Base-by-base conservation (phyloP, 768 basidiomycete genomes). In the Mycena leptocephala region DNA sequence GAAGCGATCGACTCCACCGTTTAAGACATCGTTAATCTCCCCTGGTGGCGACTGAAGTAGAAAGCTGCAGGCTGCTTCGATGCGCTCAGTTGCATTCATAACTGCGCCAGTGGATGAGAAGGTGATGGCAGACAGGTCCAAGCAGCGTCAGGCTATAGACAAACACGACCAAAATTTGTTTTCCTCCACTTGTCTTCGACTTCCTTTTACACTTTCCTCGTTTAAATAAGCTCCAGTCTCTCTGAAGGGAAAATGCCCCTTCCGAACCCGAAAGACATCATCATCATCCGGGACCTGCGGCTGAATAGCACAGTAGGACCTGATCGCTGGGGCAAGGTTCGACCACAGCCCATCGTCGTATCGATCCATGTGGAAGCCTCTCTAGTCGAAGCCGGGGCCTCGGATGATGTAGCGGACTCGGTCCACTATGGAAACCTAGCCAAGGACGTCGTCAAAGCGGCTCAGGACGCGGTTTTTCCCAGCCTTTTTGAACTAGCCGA, bases 11-110 rank as follows among this genome's bases (percentile, higher is more conserved):
- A 56, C 68, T 85, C 76, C 74, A 96, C 96, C 97, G 80, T 96
- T 96, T 68, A 99, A 88, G 22, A 98, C 97, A 86, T 99, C 97
- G 84, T 98, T 98, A 78, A 99, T 97, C 87, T 99, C 95, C 56
- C 97, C 97, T 0, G 97, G 97, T 30, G 97, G 97, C 1, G 96
- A 93, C 83, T 98, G 97, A 0, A 96, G 89, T 35, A 99, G 87
- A 80, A 98, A 95, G 37, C 88, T 89, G 30, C 95, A 93, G n/a
- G 95, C 97, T 10, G 90, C 90, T 80, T 92, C 87, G 58, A 96
- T 92, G 33, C 93, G 92, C 81, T 94, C 92, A 66, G 87, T 85
- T 64, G 88, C 83, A 77, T 92, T 90, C 94, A 95, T 95, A 37
- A 75, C 55, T 51, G 35, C n/a, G 53, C 51, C 51, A 32, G 55